Conservation (phyloP, 1,284 basidiomycete genomes). For the Leucoagaricus sp. region DNA sequence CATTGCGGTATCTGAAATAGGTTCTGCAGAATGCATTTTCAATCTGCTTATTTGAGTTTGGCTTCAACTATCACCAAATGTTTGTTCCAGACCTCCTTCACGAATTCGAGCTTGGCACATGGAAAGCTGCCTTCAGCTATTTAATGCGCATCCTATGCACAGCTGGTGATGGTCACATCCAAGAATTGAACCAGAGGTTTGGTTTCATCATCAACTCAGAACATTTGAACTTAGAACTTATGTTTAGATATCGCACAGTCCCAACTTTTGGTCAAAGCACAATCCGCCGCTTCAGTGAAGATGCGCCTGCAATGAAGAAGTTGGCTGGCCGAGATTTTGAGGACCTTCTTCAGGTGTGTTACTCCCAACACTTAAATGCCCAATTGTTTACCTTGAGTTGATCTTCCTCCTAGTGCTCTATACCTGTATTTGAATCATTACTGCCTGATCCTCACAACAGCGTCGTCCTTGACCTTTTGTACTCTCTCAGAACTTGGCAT, state of each 20-base stretch:
- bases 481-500: conserved; percentile 30
- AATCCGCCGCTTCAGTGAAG: conserved; percentile 20
- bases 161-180: neutral
- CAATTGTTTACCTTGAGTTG: no score
- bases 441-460: conserved; percentile 4
- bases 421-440: conserved; percentile 10
- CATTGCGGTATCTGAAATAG: neutral
- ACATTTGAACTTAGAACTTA: neutral
- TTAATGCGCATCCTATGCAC: conserved; percentile 20
- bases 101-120: conserved; percentile 23
- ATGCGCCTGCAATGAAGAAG: conserved; percentile 24
- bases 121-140: conserved; percentile 21
- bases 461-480: conserved; percentile 25
- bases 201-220: no score
- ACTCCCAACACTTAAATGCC: no score
- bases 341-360: conserved; percentile 34
- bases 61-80: conserved; percentile 22
- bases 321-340: conserved; percentile 37
- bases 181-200: conserved; percentile 6
- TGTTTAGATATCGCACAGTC: conserved; percentile 23
- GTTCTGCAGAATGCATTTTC: conserved; percentile 22
- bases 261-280: conserved; percentile 27
- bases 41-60: conserved; percentile 11
- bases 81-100: no score
- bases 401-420: conserved; percentile 7